Evolutionary conservation across 495 filamentous ascomycete species (phyloP).

Genomic region (Penicillium chermesinum): DNA sequence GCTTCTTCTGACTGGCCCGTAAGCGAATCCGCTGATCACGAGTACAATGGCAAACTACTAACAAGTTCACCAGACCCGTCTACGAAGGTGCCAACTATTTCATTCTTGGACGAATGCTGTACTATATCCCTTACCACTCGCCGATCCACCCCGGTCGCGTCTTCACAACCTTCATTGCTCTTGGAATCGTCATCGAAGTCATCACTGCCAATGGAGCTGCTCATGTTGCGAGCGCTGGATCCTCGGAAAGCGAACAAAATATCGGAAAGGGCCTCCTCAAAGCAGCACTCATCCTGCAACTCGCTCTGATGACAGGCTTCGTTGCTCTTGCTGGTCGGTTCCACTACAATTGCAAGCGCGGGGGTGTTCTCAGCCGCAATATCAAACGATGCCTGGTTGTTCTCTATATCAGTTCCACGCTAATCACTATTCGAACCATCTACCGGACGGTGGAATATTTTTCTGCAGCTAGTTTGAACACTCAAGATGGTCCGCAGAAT

Average conservation of each 20-base stretch:
- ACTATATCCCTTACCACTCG: constrained; percentile 72
- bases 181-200: constrained; percentile 58
- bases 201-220: constrained; percentile 67
- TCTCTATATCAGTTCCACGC: constrained; percentile 55
- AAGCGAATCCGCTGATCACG: constrained; percentile 35
- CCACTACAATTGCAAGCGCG: constrained; percentile 52
- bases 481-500: constrained; percentile 29
- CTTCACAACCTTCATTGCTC: constrained; percentile 64
- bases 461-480: constrained; percentile 35
- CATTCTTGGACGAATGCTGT: constrained; percentile 68
- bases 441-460: constrained; percentile 64
- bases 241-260: constrained; percentile 38
- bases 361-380: constrained; percentile 48
- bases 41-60: background rate
- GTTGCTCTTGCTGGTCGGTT: constrained; percentile 53
- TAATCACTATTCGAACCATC: constrained; percentile 60
- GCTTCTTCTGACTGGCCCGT: constrained; percentile 62
- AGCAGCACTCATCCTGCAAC: constrained; percentile 61
- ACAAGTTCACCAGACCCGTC: constrained; percentile 47
- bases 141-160: constrained; percentile 75
- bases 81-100: constrained; percentile 73
- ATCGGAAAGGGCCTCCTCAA: constrained; percentile 58
- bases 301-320: constrained; percentile 59
- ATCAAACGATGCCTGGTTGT: constrained; percentile 54
- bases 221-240: constrained; percentile 47